phyloP scores from a whole-genome alignment of 305 asterid genomes.

The Fraxinus ornus region DNA sequence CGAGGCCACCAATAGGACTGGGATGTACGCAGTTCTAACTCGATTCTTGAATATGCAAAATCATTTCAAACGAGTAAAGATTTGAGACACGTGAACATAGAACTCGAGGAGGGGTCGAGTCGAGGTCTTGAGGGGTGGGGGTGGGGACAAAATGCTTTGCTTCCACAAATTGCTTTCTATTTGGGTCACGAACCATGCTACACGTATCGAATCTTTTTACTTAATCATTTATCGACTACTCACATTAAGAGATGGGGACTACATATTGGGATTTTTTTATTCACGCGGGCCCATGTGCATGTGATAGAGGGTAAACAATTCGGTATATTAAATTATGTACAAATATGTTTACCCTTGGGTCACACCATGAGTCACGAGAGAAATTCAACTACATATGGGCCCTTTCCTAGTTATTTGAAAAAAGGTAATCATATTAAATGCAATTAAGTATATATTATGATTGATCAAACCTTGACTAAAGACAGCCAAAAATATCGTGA shows the following conservation, averaged over 20 bases:
- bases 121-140: not conserved
- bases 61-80: not conserved
- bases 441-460: not conserved
- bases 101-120: not conserved
- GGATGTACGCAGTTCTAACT: not conserved
- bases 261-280: too few species aligned
- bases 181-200: not conserved
- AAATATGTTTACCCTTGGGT: not conserved
- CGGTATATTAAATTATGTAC: too few species aligned
- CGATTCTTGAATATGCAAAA: not conserved
- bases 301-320: too few species aligned
- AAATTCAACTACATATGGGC: not conserved
- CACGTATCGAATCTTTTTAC: too few species aligned
- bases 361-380: not conserved
- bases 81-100: not conserved
- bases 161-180: not conserved
- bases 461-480: not conserved
- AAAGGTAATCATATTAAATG: not conserved
- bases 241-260: too few species aligned
- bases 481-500: not conserved
- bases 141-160: not conserved
- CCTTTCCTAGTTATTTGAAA: not conserved
- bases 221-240: too few species aligned
- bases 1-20: not conserved
- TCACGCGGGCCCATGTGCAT: too few species aligned